phyloP scores from a whole-genome alignment of 495 filamentous ascomycete species.

The Neurospora hispaniola region DNA sequence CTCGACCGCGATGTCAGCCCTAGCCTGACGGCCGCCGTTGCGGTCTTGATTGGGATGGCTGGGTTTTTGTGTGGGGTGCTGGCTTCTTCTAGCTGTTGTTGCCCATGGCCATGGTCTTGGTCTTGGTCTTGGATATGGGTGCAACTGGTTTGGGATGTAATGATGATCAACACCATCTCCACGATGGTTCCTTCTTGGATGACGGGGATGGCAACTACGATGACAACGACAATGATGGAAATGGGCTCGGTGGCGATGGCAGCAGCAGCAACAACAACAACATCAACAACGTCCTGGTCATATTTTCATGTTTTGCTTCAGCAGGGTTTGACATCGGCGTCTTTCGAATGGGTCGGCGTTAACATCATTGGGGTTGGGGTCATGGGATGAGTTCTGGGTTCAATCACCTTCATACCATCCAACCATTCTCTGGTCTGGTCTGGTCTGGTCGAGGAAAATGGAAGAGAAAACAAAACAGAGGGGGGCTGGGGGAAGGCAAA shows the following conservation, averaged over 20 bases:
- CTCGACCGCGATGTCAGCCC: constrained; percentile 13
- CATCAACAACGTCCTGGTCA: not conserved
- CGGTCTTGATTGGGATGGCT: not conserved
- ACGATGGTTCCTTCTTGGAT: not conserved
- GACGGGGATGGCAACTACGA: not conserved
- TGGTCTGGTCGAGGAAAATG: not conserved
- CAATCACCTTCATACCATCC: too few species aligned
- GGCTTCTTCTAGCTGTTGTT: not conserved
- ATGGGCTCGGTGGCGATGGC: not conserved
- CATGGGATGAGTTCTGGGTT: not conserved
- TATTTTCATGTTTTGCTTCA: not conserved
- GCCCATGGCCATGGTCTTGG: not conserved
- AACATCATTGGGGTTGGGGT: not conserved
- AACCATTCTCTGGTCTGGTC: too few species aligned
- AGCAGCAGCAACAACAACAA: not conserved
- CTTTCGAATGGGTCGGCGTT: not conserved
- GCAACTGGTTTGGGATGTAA: not conserved
- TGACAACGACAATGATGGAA: not conserved
- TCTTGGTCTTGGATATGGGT: not conserved
- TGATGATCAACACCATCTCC: not conserved
- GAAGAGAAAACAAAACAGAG: not conserved
- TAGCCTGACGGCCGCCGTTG: constrained; percentile 10
- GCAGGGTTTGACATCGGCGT: not conserved
- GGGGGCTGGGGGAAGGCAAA: not conserved
- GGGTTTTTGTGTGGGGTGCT: constrained; percentile 11